Percentiles rank a stretch among this genome's conserved stretches.
phyloP scores from a whole-genome alignment of 345 rosid species.

The Crucihimalaya himalaica region DNA sequence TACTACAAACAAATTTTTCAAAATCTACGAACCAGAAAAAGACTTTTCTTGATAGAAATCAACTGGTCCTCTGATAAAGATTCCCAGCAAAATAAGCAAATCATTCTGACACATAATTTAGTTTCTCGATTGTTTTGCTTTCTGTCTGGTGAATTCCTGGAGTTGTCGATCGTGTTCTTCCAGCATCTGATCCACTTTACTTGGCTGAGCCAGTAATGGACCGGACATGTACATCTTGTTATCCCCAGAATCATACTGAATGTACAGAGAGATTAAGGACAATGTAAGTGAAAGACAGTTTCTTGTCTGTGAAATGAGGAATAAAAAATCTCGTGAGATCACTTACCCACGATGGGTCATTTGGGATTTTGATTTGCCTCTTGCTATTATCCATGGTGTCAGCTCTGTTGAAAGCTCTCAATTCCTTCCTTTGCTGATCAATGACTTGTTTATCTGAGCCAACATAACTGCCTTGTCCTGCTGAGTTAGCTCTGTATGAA shows the following conservation, averaged over 20 bases:
- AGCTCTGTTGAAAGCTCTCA: slow-evolving; percentile 37
- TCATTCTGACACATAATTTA: slow-evolving; percentile 8
- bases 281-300: not conserved
- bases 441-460: slow-evolving; percentile 16
- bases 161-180: slow-evolving; percentile 79
- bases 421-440: slow-evolving; percentile 25
- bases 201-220: slow-evolving; percentile 69
- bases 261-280: not conserved
- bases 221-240: slow-evolving; percentile 89
- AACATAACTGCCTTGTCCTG: slow-evolving; percentile 15
- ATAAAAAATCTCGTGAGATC: not conserved
- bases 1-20: slow-evolving; percentile 21
- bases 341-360: slow-evolving; percentile 41
- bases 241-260: slow-evolving; percentile 58
- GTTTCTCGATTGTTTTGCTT: slow-evolving; percentile 34
- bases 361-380: slow-evolving; percentile 37
- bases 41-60: slow-evolving; percentile 25
- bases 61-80: not conserved
- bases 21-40: slow-evolving; percentile 31
- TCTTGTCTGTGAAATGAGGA: slow-evolving; percentile 14
- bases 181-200: slow-evolving; percentile 86
- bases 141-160: slow-evolving; percentile 61
- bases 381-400: slow-evolving; percentile 39
- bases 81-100: not conserved
- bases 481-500: slow-evolving; percentile 27